Evolutionary conservation across 371 early-diverging fungal species (phyloP).

Genomic region (Saksenaea vasiformis): DNA sequence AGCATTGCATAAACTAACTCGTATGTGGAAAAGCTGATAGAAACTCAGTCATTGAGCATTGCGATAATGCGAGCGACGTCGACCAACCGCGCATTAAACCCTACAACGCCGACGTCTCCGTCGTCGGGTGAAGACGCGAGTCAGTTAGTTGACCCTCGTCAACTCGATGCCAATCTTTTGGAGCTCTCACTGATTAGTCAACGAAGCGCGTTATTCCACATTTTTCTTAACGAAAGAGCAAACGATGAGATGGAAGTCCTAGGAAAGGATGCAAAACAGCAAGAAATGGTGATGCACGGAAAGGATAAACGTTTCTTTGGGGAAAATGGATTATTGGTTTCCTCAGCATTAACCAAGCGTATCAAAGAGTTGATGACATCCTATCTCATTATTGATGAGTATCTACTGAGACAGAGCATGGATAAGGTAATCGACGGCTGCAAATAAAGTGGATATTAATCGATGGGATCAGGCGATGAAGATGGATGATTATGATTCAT

Average conservation of each 20-base stretch:
- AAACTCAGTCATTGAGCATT: constrained; percentile 41
- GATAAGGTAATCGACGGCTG: constrained; percentile 62
- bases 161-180: constrained; percentile 69
- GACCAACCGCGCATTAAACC: constrained; percentile 18
- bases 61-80: constrained; percentile 32
- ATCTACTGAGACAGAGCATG: constrained; percentile 68
- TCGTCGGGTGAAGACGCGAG: constrained; percentile 23
- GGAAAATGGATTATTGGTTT: constrained; percentile 47
- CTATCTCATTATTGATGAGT: constrained; percentile 75
- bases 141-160: constrained; percentile 70
- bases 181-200: constrained; percentile 85
- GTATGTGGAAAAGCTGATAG: constrained; percentile 29
- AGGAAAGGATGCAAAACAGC: constrained; percentile 25
- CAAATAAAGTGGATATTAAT: neutral
- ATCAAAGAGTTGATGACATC: constrained; percentile 68
- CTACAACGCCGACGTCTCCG: constrained; percentile 11
- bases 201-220: constrained; percentile 72
- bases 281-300: constrained; percentile 40
- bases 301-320: constrained; percentile 53
- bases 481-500: constrained; percentile 58
- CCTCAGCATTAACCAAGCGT: constrained; percentile 62
- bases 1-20: neutral
- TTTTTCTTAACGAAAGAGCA: constrained; percentile 71
- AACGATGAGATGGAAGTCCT: constrained; percentile 46
- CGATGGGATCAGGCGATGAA: constrained; percentile 47